Percentiles rank a stretch among this genome's conserved stretches.
Evolutionary conservation across 140 eudicot species (phyloP).

Genomic region (Flaveria floridana): DNA sequence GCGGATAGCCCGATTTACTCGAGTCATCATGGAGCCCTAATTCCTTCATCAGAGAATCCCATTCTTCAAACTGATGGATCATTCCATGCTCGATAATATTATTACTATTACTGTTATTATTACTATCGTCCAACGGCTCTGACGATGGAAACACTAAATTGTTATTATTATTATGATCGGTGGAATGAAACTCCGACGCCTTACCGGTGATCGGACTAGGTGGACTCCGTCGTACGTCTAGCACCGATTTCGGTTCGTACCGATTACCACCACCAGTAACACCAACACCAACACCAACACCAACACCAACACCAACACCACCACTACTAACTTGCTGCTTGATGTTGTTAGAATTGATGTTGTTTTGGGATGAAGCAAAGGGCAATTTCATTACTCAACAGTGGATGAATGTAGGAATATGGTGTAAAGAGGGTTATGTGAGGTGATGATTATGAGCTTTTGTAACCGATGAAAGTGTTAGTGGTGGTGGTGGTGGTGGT

Average conservation of each 20-base stretch:
- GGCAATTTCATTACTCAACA: slow-evolving; percentile 78
- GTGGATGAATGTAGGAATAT: background rate
- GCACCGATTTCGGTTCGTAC: slow-evolving; percentile 93
- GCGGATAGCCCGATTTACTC: slow-evolving; percentile 35
- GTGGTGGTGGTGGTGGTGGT: slow-evolving; percentile 30
- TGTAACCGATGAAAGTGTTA: slow-evolving; percentile 43
- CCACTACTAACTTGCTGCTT: slow-evolving; percentile 32
- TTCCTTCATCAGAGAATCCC: slow-evolving; percentile 86
- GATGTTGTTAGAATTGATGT: slow-evolving; percentile 26
- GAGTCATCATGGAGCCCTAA: slow-evolving; percentile 86
- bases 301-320: background rate
- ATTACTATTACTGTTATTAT: background rate
- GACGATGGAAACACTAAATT: slow-evolving; percentile 26
- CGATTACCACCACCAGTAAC: background rate
- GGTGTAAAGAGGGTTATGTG: slow-evolving; percentile 24
- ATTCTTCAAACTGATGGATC: slow-evolving; percentile 65
- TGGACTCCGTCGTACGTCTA: slow-evolving; percentile 76
- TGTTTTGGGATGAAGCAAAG: slow-evolving; percentile 48
- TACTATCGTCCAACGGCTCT: slow-evolving; percentile 27
- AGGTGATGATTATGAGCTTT: slow-evolving; percentile 35
- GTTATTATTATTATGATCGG: background rate
- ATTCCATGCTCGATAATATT: slow-evolving; percentile 45
- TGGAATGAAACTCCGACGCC: no score
- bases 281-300: slow-evolving; percentile 4
- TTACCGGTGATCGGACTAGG: slow-evolving; percentile 43